A percentile compares a stretch with the other conserved stretches of the same genome.
These are phyloP conservation scores for Taphrina flavorubra DNA, from an alignment of 1,139 yeast species.

Conservation along the genomic window DNA sequence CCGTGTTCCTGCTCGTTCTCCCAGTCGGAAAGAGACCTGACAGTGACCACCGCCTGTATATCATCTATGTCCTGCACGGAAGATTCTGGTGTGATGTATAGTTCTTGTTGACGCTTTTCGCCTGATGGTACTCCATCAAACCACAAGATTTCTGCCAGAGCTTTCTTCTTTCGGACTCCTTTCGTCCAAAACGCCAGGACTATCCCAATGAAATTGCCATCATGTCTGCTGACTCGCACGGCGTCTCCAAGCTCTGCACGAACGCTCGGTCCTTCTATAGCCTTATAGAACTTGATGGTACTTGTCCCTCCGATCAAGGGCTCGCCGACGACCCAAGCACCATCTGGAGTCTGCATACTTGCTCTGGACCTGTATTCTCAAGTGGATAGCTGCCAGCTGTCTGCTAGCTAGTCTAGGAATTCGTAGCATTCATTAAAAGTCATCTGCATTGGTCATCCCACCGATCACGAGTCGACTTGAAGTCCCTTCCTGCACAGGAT, in stretches of 20 bases:
- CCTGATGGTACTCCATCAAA: neutral
- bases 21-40: conserved; percentile 2
- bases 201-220: conserved; percentile 18
- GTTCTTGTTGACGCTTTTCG: conserved; percentile 20
- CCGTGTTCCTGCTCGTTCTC: neutral
- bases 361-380: neutral
- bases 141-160: conserved; percentile 19
- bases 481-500: too few relatives aligned
- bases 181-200: conserved; percentile 15
- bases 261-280: conserved; percentile 12
- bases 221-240: conserved; percentile 13
- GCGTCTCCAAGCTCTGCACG: conserved; percentile 7
- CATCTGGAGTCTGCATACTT: conserved; percentile 5
- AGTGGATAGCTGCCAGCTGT: neutral
- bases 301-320: conserved; percentile 1
- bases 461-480: too few relatives aligned
- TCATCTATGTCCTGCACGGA: conserved; percentile 3
- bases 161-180: neutral
- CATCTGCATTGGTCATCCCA: too few relatives aligned
- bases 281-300: conserved; percentile 7
- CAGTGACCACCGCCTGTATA: conserved; percentile 12
- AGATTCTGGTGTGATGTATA: conserved; percentile 17
- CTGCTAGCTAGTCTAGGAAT: too few relatives aligned
- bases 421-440: too few relatives aligned
- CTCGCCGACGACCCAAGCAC: conserved; percentile 2